Evolutionary conservation across 2,329 filamentous ascomycete species (phyloP), one percentile per base, ranked within the genome.

Genomic region (Penicillium sp.): DNA sequence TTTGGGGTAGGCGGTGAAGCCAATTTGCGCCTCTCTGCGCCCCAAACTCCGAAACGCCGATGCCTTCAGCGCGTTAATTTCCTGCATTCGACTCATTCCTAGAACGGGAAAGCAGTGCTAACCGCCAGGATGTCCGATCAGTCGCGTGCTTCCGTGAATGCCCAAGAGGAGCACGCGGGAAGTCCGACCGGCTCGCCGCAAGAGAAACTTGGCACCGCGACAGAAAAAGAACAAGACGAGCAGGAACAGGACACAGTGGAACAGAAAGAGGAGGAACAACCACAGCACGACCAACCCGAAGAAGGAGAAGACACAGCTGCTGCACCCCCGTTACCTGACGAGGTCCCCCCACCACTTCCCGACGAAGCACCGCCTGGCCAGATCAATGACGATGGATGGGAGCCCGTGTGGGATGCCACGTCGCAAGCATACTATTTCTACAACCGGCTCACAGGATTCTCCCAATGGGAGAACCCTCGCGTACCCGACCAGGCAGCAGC

Each of bases 151-250:
- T 47, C 54, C 6, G 49, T 12, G 14, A 14, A 51, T 22, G 29
- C 37, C 11, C 22, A 27, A 71, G 92, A 93, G 82, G 91, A 95
- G 78, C 92, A 89, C 49, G 86, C 90, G 77, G 91, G 90, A 69
- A 89, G 90, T 26, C 90, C 96, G 75, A 90, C 96, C 79, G 91
- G 94, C 72, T 95, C 76, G 81, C 89, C 91, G 50, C 89, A 95
- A 33, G 50, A 79, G 51, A 58, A 59, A 49, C 44, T 55, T 29
- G 51, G 61, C 25, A 56, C 57, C 29, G 42, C 58, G 49, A 51
- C 56, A 40, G 49, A 56, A 45, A 29, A 56, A 23, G 52, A 67
- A 53, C 56, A 61, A 26, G 55, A 61, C 15, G 33, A 49, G 22
- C 48, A 58, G 14, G 57, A 56, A 11, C 47, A 57, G 27, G 51